phyloP scores from a whole-genome alignment of 2,329 filamentous ascomycete genomes.

The Trichoderma hamatum region DNA sequence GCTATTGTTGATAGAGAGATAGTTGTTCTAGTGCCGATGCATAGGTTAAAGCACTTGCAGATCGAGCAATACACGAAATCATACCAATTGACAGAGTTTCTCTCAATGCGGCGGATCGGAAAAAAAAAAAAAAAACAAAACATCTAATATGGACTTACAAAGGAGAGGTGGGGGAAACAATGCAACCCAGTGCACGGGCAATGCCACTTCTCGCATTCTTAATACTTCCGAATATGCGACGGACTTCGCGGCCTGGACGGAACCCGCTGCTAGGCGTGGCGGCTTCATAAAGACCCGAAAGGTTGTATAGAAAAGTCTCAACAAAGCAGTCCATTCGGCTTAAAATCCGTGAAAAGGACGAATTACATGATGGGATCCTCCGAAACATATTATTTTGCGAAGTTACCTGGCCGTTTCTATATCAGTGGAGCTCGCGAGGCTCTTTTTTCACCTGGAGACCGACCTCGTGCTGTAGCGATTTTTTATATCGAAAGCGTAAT shows the following conservation, averaged over 20 bases:
- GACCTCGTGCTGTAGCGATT: conserved; percentile 3
- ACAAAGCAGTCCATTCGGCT: conserved; percentile 2
- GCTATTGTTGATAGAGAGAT: conserved; percentile 21
- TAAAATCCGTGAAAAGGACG: conserved; percentile 10
- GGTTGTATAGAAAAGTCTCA: conserved; percentile 15
- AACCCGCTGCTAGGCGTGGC: conserved; percentile 26
- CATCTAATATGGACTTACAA: conserved; percentile 27
- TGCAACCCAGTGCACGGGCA: conserved; percentile 62
- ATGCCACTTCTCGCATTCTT: conserved; percentile 57
- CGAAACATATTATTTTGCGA: conserved; percentile 7
- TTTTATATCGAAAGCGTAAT: conserved; percentile 9
- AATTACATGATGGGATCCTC: conserved; percentile 1
- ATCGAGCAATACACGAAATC: conserved; percentile 7
- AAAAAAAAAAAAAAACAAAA: too few relatives aligned
- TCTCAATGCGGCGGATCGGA: conserved; percentile 37
- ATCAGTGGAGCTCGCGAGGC: not conserved
- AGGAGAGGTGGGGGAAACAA: conserved; percentile 53
- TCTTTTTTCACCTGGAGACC: not conserved
- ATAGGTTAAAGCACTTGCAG: conserved; percentile 16
- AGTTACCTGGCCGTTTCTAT: conserved; percentile 4
- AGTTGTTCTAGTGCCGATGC: conserved; percentile 10
- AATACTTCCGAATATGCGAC: conserved; percentile 38
- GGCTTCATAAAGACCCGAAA: conserved; percentile 5
- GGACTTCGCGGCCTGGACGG: conserved; percentile 18
- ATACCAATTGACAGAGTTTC: conserved; percentile 33